Percentiles rank a stretch among this genome's conserved stretches.
These are phyloP conservation scores for Trichothecium sympodiale DNA, from an alignment of 2,329 filamentous ascomycete species.

Conservation along the genomic window DNA sequence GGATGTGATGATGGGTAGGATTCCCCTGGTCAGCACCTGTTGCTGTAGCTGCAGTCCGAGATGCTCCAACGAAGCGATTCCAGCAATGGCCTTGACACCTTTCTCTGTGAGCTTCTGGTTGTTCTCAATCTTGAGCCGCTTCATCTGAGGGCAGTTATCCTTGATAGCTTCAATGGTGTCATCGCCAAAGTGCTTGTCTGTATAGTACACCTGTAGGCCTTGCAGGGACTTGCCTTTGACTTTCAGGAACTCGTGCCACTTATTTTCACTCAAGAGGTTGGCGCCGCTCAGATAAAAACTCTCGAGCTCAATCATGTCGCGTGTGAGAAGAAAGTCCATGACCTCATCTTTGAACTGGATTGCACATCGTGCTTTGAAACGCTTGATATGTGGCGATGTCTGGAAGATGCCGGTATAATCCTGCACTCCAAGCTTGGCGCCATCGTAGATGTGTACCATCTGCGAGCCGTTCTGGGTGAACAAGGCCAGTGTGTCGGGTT, in stretches of 20 bases:
- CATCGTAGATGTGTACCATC: constrained; percentile 45
- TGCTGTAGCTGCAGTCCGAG: constrained; percentile 60
- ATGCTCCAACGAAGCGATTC: constrained; percentile 56
- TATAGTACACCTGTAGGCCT: constrained; percentile 67
- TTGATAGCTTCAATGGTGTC: constrained; percentile 53
- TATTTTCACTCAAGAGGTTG: constrained; percentile 68
- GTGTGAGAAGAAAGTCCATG: constrained; percentile 68
- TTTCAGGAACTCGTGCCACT: constrained; percentile 62
- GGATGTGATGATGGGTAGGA: constrained; percentile 36
- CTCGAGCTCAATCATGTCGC: constrained; percentile 55
- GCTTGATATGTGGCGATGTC: constrained; percentile 55
- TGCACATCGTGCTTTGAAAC: constrained; percentile 69
- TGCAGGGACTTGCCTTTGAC: constrained; percentile 55
- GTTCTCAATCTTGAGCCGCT: constrained; percentile 67
- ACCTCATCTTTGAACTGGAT: constrained; percentile 84
- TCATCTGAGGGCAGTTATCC: constrained; percentile 54
- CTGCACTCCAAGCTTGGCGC: constrained; percentile 54
- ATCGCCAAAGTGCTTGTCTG: constrained; percentile 73
- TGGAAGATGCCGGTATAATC: constrained; percentile 78
- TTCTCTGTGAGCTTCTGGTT: constrained; percentile 63
- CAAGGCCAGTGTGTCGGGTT: constrained; percentile 40
- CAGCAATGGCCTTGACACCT: constrained; percentile 54
- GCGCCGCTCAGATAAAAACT: constrained; percentile 71
- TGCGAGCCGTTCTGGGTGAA: constrained; percentile 43
- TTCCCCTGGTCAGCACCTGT: constrained; percentile 39